Conservation (phyloP, 1,284 basidiomycete species). For the Apiotrichum mycotoxinovorans region DNA sequence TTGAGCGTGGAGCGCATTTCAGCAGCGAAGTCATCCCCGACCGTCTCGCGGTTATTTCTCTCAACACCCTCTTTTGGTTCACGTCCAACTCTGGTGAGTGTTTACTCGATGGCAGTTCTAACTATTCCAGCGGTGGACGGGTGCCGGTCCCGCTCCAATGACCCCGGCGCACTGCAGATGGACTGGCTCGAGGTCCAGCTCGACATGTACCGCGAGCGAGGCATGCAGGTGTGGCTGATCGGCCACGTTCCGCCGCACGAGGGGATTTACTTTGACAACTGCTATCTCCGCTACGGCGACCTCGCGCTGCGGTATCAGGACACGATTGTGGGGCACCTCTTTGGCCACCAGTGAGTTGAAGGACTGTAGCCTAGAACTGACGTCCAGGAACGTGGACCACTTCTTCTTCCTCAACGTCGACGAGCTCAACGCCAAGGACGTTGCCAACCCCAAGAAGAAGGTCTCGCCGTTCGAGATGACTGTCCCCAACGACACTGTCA, state of each 20-base stretch:
- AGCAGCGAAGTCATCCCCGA: conserved; percentile 75
- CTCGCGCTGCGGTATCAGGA: conserved; percentile 80
- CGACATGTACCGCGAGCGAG: conserved; percentile 63
- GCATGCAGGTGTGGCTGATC: conserved; percentile 66
- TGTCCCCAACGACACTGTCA: not conserved
- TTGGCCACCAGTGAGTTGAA: conserved; percentile 60
- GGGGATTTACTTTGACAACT: conserved; percentile 78
- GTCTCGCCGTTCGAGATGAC: not conserved
- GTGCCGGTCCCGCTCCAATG: conserved; percentile 58
- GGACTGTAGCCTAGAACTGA: conserved; percentile 5
- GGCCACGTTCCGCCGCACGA: conserved; percentile 64
- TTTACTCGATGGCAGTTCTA: not conserved
- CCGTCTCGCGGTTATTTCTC: conserved; percentile 71
- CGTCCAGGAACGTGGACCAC: conserved; percentile 50
- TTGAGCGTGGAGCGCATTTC: conserved; percentile 80
- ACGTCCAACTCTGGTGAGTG: conserved; percentile 76
- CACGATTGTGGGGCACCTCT: conserved; percentile 84
- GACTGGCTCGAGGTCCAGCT: conserved; percentile 91
- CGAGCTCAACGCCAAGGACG: conserved; percentile 34
- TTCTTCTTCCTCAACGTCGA: conserved; percentile 51
- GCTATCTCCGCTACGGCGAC: conserved; percentile 75
- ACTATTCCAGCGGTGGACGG: conserved; percentile 54
- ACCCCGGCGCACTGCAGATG: conserved; percentile 78
- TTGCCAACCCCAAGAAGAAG: not conserved
- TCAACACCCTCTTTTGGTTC: conserved; percentile 92